Conservation (phyloP, 768 basidiomycete genomes). For the Pleurotus ostreatus region DNA sequence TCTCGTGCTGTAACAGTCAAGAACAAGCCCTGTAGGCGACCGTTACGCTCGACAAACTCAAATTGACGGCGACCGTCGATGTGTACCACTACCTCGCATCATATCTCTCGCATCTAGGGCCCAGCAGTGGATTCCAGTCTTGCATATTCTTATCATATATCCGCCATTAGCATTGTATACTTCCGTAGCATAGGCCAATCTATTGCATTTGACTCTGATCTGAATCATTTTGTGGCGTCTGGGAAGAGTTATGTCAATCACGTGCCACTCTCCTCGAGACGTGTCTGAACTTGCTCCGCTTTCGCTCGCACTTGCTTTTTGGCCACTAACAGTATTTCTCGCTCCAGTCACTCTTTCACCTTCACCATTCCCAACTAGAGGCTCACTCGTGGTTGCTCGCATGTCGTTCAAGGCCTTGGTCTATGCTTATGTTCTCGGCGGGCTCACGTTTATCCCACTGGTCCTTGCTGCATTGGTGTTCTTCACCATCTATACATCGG, state of each 20-base stretch:
- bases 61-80: not conserved
- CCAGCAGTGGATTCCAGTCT: not conserved
- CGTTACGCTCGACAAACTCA: constrained; percentile 1
- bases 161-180: not conserved
- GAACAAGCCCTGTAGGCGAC: constrained; percentile 12
- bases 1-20: constrained; percentile 23
- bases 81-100: not conserved
- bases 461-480: constrained; percentile 54
- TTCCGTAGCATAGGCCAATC: constrained; percentile 3
- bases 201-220: not conserved
- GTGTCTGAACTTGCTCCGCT: too few relatives aligned
- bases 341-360: constrained; percentile 5
- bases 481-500: constrained; percentile 76
- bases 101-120: not conserved
- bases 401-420: constrained; percentile 72
- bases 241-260: too few relatives aligned
- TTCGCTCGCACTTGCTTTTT: constrained; percentile 14
- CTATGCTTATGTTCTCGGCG: constrained; percentile 87
- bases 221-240: not conserved
- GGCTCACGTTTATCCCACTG: constrained; percentile 85
- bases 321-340: constrained; percentile 5
- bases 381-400: constrained; percentile 14
- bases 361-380: constrained; percentile 8
- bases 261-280: too few relatives aligned
- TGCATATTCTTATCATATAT: constrained; percentile 4